Base-by-base conservation (phyloP, 192 early-diverging fungal species). In the Lobosporangium transversale region DNA sequence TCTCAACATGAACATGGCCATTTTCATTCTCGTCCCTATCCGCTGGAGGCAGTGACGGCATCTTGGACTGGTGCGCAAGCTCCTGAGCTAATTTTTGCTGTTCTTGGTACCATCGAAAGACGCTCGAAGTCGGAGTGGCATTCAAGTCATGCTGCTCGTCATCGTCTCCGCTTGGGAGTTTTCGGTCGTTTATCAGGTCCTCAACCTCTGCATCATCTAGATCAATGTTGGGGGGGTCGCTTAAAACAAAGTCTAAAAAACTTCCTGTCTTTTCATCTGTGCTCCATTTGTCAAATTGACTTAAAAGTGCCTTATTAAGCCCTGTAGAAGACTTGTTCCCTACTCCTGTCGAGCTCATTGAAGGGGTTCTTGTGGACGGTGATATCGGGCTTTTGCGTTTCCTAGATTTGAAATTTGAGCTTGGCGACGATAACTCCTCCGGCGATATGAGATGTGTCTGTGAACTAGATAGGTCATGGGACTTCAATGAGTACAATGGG, bases 181-280 rank as follows among this genome's bases (percentile, higher is more conserved):
- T 26, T 15, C 27, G 58, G 9, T 30, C 33, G 5, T 53, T 67
- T 11, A 76, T 36, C 0, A 76, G n/a, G 0, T 47, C 45, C 10
- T 76, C 49, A 9, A 66, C 58, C 29, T 67, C 73, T 6, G 58
- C 21, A 11, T 67, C 64, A 30, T 53, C 73, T 1, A 67, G 52
- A 33, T 62, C 59, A 5, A 57, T 50, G 20, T 76, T 58, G 32
- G 73, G 73, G 20, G 73, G 73, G 18, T 76, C 73, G 35, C 73
- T 76, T 45, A 76, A 36, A 30, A 76, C 65, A 50, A 76, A 62
- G 32, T 76, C 73, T 5, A 66, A 61, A 36, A 76, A 62, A 31
- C 62, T 55, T 4, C 50, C 53, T 5, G 58, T 50, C 53, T 58
- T 67, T 21, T 56, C 56, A 30, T 76, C 71, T 4, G 49, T 35